Evolutionary conservation across 140 eudicot species (phyloP), one percentile per base, ranked within the genome.

Genomic region (Senecio squalidus): DNA sequence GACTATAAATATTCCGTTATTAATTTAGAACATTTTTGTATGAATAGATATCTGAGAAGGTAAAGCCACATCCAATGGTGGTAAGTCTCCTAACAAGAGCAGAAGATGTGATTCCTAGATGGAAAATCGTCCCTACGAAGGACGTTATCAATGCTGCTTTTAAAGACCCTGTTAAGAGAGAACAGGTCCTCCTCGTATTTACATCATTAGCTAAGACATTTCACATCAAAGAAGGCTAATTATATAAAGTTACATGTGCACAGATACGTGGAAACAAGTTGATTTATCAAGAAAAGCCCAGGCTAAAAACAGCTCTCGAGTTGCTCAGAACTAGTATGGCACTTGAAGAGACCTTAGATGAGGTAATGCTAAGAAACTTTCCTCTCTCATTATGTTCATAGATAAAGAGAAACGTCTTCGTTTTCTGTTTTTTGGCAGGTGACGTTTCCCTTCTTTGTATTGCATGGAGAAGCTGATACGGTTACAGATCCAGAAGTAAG

Each of bases 401-500:
- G 38, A 38, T 23, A 25, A 40, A 11, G 38, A 22, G 23, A 6
- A 45, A 6, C 1, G 27, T 24, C 16, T 3, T 20, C 26, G 11
- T 30, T 36, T 29, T 24, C n/a, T n/a, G 9, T 28, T 36, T 22
- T 11, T 41, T 15, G 40, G 54, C 84, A 91, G 96, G 86, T 91
- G 58, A 91, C 86, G 6, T 49, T 92, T 22, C 98, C 98, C 26
- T 92, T 92, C 73, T 77, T 86, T 36, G 95, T 92, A 57, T 70
- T 92, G 76, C 98, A 92, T 17, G 98, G 98, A n/a, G 96, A 86
- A 69, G 89, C 94, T 2, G 98, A 87, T 57, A 81, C 57, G 11
- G 96, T 92, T 44, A 91, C 98, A 0, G 96, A 84, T 43, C 98
- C 98, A 8, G 93, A 92, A 51, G 95, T 92, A 60, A 92, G 98